phyloP scores from a whole-genome alignment of 139 green algal genomes.

The Haematococcus sp. region DNA sequence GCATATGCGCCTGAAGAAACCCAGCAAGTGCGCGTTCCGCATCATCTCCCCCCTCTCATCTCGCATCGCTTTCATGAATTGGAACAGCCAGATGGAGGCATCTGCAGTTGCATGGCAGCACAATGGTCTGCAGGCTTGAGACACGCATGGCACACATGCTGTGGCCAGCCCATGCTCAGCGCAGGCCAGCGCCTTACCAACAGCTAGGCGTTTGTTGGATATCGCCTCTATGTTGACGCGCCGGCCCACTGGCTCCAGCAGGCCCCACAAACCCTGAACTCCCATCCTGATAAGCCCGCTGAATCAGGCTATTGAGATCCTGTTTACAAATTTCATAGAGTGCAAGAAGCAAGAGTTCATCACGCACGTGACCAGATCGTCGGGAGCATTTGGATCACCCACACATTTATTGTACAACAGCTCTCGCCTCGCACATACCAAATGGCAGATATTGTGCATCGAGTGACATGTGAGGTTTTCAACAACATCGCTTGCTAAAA shows the following conservation, averaged over 20 bases:
- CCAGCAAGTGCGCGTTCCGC: slow-evolving; percentile 90
- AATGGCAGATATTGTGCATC: no score
- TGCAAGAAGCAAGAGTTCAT: no score
- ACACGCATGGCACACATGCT: background rate
- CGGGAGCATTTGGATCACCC: no score
- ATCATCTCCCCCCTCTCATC: slow-evolving; percentile 90
- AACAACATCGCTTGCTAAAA: no score
- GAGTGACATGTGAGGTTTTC: no score
- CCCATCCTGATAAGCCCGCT: slow-evolving; percentile 51
- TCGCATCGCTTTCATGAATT: slow-evolving; percentile 97
- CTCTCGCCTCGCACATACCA: no score
- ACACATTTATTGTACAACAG: no score
- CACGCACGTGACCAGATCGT: no score
- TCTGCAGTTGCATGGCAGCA: slow-evolving; percentile 76
- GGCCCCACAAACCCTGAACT: slow-evolving; percentile 78
- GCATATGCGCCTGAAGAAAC: slow-evolving; percentile 96
- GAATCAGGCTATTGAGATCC: no score
- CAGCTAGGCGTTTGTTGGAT: slow-evolving; percentile 75
- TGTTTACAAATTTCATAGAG: no score
- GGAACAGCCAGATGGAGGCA: slow-evolving; percentile 94
- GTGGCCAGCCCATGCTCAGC: background rate
- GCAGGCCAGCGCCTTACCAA: slow-evolving; percentile 52
- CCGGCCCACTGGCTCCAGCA: slow-evolving; percentile 85
- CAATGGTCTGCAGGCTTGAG: background rate
- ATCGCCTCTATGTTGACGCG: slow-evolving; percentile 84